phyloP scores from a whole-genome alignment of 2,329 filamentous ascomycete species.

The Fusarium sp. region DNA sequence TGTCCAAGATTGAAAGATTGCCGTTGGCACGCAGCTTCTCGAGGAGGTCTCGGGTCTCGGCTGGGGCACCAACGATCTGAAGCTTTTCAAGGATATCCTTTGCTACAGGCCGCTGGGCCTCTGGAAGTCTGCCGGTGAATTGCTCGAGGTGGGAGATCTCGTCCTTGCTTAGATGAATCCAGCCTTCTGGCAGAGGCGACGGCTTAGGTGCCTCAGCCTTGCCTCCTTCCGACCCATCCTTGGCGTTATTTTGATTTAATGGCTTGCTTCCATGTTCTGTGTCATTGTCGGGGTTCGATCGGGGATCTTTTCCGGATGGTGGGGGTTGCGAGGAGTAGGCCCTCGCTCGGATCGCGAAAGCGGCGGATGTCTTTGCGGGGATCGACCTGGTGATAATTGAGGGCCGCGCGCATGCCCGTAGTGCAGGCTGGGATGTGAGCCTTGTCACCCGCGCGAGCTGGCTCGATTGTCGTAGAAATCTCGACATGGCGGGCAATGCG shows the following conservation, averaged over 20 bases:
- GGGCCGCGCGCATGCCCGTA: constrained; percentile 58
- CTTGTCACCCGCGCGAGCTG: constrained; percentile 73
- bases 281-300: constrained; percentile 42
- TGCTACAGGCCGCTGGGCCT: constrained; percentile 69
- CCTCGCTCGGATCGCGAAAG: constrained; percentile 48
- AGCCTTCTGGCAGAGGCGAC: constrained; percentile 58
- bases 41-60: constrained; percentile 71
- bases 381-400: constrained; percentile 47
- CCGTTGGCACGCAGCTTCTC: constrained; percentile 68
- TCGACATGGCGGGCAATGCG: constrained; percentile 66
- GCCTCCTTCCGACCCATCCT: constrained; percentile 18
- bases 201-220: constrained; percentile 42
- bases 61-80: constrained; percentile 75
- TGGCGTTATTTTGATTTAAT: constrained; percentile 33
- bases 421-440: constrained; percentile 64
- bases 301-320: constrained; percentile 52
- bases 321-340: constrained; percentile 54
- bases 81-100: constrained; percentile 71
- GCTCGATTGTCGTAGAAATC: constrained; percentile 74
- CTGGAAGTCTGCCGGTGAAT: constrained; percentile 72
- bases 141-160: constrained; percentile 66
- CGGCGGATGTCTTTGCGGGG: constrained; percentile 43
- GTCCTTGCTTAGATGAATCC: constrained; percentile 59
- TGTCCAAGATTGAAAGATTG: constrained; percentile 57
- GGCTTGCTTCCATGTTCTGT: constrained; percentile 36